Conservation (phyloP, 768 basidiomycete species). For the Collybia sordida region DNA sequence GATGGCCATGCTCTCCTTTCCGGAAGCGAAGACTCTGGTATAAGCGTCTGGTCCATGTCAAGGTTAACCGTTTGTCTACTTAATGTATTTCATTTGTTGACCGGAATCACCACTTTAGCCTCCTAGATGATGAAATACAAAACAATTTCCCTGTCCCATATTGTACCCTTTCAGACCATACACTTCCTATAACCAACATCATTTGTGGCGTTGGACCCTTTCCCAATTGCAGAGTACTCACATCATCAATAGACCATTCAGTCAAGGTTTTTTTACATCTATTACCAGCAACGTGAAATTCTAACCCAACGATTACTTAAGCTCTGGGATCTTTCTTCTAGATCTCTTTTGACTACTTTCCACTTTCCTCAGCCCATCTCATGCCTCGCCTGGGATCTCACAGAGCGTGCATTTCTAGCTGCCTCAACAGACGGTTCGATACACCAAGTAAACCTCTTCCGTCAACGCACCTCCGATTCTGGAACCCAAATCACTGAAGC, state of each 20-base stretch:
- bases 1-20: constrained; percentile 82
- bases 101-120: constrained; percentile 39
- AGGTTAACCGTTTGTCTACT: constrained; percentile 50
- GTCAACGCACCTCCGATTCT: constrained; percentile 54
- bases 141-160: constrained; percentile 75
- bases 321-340: constrained; percentile 82
- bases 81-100: constrained; percentile 1
- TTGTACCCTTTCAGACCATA: constrained; percentile 86
- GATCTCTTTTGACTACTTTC: constrained; percentile 81
- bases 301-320: constrained; percentile 25
- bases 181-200: constrained; percentile 84
- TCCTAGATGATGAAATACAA: constrained; percentile 74
- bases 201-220: constrained; percentile 77
- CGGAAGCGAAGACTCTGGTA: constrained; percentile 87
- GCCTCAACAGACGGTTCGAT: constrained; percentile 74
- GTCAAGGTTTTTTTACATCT: constrained; percentile 65
- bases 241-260: constrained; percentile 84
- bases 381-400: constrained; percentile 73
- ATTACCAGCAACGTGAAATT: constrained; percentile 2
- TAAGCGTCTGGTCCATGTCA: constrained; percentile 87
- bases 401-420: constrained; percentile 88
- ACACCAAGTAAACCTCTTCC: constrained; percentile 79
- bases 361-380: constrained; percentile 78
- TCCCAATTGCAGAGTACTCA: constrained; percentile 74
- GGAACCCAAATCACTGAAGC: constrained; percentile 60